Conservation (phyloP, 805 yeast genomes). For the Wickerhamiella vanderwaltii region DNA sequence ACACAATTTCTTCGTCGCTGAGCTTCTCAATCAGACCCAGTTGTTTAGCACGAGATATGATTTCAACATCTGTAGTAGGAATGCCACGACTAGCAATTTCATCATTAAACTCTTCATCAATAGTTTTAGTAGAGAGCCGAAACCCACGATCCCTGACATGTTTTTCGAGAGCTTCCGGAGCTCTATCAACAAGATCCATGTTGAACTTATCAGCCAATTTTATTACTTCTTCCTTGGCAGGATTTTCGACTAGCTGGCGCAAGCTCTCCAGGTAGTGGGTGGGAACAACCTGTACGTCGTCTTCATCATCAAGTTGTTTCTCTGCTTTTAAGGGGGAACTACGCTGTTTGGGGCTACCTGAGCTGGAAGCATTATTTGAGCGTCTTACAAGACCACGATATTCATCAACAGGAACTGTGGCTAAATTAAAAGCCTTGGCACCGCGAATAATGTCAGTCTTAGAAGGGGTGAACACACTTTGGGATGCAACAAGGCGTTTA, state of each 20-base stretch:
- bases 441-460: conserved; percentile 26
- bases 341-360: conserved; percentile 7
- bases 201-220: conserved; percentile 22
- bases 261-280: conserved; percentile 24
- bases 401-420: conserved; percentile 36
- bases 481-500: conserved; percentile 24
- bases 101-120: conserved; percentile 21
- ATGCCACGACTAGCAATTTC: conserved; percentile 22
- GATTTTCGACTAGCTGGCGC: conserved; percentile 25
- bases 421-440: conserved; percentile 35
- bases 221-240: conserved; percentile 23
- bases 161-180: conserved; percentile 7
- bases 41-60: conserved; percentile 19
- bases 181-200: conserved; percentile 12
- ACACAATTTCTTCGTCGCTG: conserved; percentile 1
- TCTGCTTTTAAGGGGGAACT: not conserved
- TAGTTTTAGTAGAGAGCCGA: conserved; percentile 28
- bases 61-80: conserved; percentile 36
- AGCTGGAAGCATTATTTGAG: not conserved
- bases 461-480: conserved; percentile 26
- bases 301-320: conserved; percentile 3
- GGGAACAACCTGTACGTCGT: conserved; percentile 24
- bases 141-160: conserved; percentile 22
- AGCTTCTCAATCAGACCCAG: conserved; percentile 18
- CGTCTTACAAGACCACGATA: conserved; percentile 22